Percentiles rank a stretch among this genome's conserved stretches.
Conservation (phyloP, 257 asterid species). For the Nicotiana sylvestris region DNA sequence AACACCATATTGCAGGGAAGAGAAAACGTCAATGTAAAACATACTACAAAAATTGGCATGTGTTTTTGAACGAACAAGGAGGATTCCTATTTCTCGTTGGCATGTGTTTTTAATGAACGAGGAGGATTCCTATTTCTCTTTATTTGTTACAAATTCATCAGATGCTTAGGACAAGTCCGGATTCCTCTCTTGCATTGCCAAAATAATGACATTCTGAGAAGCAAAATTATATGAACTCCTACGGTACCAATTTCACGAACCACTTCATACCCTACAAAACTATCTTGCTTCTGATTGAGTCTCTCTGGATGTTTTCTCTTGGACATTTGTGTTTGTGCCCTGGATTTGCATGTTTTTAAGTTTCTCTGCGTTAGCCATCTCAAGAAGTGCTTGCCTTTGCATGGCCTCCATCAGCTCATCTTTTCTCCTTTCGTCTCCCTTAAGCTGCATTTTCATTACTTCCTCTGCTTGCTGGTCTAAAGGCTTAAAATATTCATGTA, state of each 20-base stretch:
- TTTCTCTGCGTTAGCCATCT: constrained; percentile 57
- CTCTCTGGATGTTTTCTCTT: constrained; percentile 26
- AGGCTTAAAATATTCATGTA: constrained; percentile 80
- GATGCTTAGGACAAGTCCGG: neutral
- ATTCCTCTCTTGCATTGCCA: neutral
- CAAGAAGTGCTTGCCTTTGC: constrained; percentile 64
- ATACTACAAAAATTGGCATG: neutral
- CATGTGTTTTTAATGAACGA: neutral
- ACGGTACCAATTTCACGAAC: neutral
- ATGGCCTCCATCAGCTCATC: constrained; percentile 56
- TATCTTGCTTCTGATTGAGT: constrained; percentile 32
- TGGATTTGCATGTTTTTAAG: constrained; percentile 23
- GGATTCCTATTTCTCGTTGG: neutral
- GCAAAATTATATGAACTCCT: neutral
- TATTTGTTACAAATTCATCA: neutral
- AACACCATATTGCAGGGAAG: neutral
- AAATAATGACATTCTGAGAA: neutral
- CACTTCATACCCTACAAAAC: neutral
- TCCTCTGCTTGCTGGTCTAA: constrained; percentile 75
- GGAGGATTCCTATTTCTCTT: too few relatives aligned
- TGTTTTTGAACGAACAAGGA: neutral
- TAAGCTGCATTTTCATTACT: constrained; percentile 71
- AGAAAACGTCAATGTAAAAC: neutral
- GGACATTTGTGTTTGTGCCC: constrained; percentile 24
- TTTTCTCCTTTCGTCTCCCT: constrained; percentile 70